Base-by-base conservation (phyloP, 176 grass and related monocot species). In the Musa itinerans region DNA sequence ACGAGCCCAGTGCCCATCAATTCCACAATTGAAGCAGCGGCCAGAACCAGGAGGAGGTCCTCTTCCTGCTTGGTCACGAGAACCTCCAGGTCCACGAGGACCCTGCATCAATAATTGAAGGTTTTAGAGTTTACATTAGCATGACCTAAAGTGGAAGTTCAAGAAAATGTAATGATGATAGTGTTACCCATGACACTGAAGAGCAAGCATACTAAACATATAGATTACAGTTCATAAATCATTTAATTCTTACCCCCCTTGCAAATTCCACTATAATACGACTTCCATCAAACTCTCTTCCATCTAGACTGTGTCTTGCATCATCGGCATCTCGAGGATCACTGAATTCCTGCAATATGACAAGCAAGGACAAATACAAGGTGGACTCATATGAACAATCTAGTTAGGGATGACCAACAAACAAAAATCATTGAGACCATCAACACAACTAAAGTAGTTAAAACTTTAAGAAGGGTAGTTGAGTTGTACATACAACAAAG, bases 1-100 rank as follows among this genome's bases (percentile, higher is more conserved):
- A 19, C 95, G 87, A 57, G 95, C 95, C 95, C 95, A 99, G 69
- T 99, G 95, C 20, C 95, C 95, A 81, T 99, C 95, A 75, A 99
- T 87, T 50, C 95, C 95, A 75, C 95, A 99, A 58, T 99, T 99
- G 51, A 99, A 99, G 69, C 95, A 99, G 17, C 95, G 84, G 0
- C 95, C 95, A 24, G 95, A 90, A 74, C 95, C 95, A 68, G 95
- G 95, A 48, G 91, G 86, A 73, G 95, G 95, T 0, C 95, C 95
- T 84, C 88, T 92, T 53, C 95, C 95, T 73, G 81, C 54, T 63
- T 89, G 92, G 72, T 99, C 95, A 61, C 95, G 87, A 26, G 94
- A 98, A 69, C 82, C 80, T 62, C 91, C 86, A 15, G 88, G 67
- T 20, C 88, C 86, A 68, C 95, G 88, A 54, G 88, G 90, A 83